phyloP scores from a whole-genome alignment of 2,329 filamentous ascomycete species.

The Exophiala bonariae region DNA sequence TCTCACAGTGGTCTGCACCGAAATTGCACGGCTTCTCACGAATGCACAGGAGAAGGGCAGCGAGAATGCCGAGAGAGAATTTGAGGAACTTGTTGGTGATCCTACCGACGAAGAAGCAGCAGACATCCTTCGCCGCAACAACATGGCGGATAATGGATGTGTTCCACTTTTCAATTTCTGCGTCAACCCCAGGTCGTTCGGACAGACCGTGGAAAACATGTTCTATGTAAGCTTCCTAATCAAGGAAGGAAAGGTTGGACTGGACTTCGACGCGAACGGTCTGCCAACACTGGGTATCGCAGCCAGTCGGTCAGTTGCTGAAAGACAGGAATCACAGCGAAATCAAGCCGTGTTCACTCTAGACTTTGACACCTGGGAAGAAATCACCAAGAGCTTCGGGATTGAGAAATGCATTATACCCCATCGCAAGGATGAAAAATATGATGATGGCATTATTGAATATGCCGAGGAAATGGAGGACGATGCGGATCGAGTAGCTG shows the following conservation, averaged over 20 bases:
- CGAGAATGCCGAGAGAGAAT: constrained; percentile 36
- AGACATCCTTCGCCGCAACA: constrained; percentile 63
- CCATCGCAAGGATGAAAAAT: constrained; percentile 67
- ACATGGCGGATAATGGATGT: constrained; percentile 67
- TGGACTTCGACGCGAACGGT: constrained; percentile 71
- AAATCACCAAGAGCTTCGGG: constrained; percentile 72
- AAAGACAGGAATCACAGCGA: constrained; percentile 49
- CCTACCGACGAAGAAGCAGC: constrained; percentile 40
- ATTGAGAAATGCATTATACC: constrained; percentile 81
- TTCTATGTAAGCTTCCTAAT: constrained; percentile 97
- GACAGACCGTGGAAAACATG: constrained; percentile 92
- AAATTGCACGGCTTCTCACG: constrained; percentile 65
- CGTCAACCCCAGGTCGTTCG: constrained; percentile 85
- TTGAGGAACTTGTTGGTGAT: constrained; percentile 27
- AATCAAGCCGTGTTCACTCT: constrained; percentile 88
- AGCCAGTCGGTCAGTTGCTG: constrained; percentile 47
- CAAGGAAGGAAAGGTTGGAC: constrained; percentile 74
- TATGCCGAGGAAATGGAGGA: constrained; percentile 10
- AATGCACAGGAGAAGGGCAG: constrained; percentile 45
- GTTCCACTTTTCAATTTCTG: constrained; percentile 83
- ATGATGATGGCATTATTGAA: constrained; percentile 44
- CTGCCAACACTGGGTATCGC: constrained; percentile 68
- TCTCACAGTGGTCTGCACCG: constrained; percentile 73
- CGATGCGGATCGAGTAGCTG: constrained; percentile 4
- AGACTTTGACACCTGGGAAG: constrained; percentile 80